A percentile compares a stretch with the other conserved stretches of the same genome.
phyloP scores from a whole-genome alignment of 768 basidiomycete species.

The Daedaleopsis nitida region DNA sequence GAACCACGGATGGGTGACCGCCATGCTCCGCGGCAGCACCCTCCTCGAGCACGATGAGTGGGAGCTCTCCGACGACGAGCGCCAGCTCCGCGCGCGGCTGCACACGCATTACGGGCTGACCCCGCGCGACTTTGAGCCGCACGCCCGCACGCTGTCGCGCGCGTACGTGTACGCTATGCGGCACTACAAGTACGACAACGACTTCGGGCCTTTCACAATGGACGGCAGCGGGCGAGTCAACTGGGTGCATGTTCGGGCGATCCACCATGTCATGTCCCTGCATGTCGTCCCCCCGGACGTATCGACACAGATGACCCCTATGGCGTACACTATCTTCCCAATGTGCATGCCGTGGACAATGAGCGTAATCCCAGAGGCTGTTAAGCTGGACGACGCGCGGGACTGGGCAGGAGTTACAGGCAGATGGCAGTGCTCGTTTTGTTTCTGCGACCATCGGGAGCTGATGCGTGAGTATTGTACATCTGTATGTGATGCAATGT shows the following conservation, averaged over 20 bases:
- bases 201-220: slow-evolving; percentile 58
- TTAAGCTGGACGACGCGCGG: slow-evolving; percentile 38
- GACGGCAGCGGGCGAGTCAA: slow-evolving; percentile 49
- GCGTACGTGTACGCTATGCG: slow-evolving; percentile 65
- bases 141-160: slow-evolving; percentile 43
- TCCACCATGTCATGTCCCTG: slow-evolving; percentile 59
- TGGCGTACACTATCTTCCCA: slow-evolving; percentile 37
- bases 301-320: slow-evolving; percentile 16
- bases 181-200: slow-evolving; percentile 51
- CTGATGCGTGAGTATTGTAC: slow-evolving; percentile 51
- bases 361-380: slow-evolving; percentile 42
- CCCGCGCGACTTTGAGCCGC: slow-evolving; percentile 37
- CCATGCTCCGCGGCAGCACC: slow-evolving; percentile 41
- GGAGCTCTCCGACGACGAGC: slow-evolving; percentile 37
- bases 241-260: slow-evolving; percentile 59
- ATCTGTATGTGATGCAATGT: too few species aligned
- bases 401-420: slow-evolving; percentile 68
- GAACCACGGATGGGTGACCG: slow-evolving; percentile 56
- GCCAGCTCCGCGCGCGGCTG: slow-evolving; percentile 50
- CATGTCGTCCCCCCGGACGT: slow-evolving; percentile 41
- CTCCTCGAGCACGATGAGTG: slow-evolving; percentile 44
- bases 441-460: slow-evolving; percentile 69
- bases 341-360: slow-evolving; percentile 60
- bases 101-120: slow-evolving; percentile 64
- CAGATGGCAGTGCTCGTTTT: slow-evolving; percentile 63